Evolutionary conservation across 2,329 filamentous ascomycete species (phyloP), one percentile per base, ranked within the genome.

Genomic region (Trichophyton schoenleinii): DNA sequence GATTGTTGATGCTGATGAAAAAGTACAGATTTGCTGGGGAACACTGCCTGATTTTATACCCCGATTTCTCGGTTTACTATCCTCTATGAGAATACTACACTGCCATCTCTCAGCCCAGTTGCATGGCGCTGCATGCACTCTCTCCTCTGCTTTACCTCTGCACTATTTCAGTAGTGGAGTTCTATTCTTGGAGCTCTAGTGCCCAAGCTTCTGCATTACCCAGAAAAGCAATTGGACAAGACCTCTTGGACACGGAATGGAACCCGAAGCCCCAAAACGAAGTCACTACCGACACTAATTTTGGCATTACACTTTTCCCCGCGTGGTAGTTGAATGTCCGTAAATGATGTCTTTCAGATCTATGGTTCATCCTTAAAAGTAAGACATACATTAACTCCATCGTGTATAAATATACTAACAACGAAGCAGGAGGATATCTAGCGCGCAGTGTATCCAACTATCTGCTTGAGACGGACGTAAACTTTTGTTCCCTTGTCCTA

Each of bases 11-110:
- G 42, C 11, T 53, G 42, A 57, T 48, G 36, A 18, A 48, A 8
- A 48, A 58, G 28, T 25, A 36, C 25, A 25, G 22, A 11, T 38
- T 13, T 38, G 34, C 18, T 9, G 22, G 55, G 55, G 46, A n/a
- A 13, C 11, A 6, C 4, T 44, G 57, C 8, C 20, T 22, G 53
- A 62, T 59, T 59, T 62, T 62, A 62, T 62, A 62, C 22, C 46
- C 28, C 13, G 48, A 59, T 13, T n/a, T 3, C 22, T 7, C 9
- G 9, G 13, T 2, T 13, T 13, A 2, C 7, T 53, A 53, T 34
- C 25, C 13, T n/a, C 1, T 25, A 53, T 15, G 22, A 18, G 6
- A 20, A 53, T 28, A 15, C 18, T 28, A 53, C 49, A 53, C 49
- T 25, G 49, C 49, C 28, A 22, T 53, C 22, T n/a, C 22, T n/a